Evolutionary conservation across 192 early-diverging fungal species (phyloP).

Genomic region (Podila verticillata): DNA sequence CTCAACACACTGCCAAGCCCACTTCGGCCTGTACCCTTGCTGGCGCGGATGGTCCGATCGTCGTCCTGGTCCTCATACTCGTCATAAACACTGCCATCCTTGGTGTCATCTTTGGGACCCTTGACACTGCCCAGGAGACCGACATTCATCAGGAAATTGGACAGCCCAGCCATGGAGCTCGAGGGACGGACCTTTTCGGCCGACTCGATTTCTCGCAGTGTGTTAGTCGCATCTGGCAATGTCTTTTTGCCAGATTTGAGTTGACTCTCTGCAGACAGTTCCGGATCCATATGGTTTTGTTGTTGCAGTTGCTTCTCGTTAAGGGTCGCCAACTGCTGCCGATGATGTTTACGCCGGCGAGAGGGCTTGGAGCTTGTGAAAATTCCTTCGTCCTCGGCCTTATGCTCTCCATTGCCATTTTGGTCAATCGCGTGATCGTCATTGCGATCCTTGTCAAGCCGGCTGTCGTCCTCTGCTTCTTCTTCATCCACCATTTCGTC

Average conservation of each 20-base stretch:
- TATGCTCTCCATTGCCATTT: not conserved
- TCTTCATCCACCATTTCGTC: conserved; percentile 40
- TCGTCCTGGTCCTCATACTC: conserved; percentile 29
- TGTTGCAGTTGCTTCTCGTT: not conserved
- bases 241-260: not conserved
- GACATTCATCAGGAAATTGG: conserved; percentile 33
- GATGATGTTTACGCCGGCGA: conserved; percentile 21
- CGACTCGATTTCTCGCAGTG: not conserved
- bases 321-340: conserved; percentile 12
- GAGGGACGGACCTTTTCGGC: conserved; percentile 7
- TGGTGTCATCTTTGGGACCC: not conserved
- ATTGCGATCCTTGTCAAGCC: not conserved
- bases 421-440: no score
- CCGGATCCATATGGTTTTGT: not conserved
- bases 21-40: conserved; percentile 23
- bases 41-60: conserved; percentile 39
- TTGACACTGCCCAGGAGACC: conserved; percentile 8
- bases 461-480: not conserved
- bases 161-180: conserved; percentile 22
- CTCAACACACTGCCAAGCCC: conserved; percentile 12
- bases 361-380: not conserved
- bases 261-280: not conserved
- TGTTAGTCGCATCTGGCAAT: not conserved
- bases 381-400: conserved; percentile 1
- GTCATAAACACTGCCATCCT: not conserved